These are phyloP conservation scores for Vigna radiata DNA, from an alignment of 306 rosid species.

Conservation along the genomic window DNA sequence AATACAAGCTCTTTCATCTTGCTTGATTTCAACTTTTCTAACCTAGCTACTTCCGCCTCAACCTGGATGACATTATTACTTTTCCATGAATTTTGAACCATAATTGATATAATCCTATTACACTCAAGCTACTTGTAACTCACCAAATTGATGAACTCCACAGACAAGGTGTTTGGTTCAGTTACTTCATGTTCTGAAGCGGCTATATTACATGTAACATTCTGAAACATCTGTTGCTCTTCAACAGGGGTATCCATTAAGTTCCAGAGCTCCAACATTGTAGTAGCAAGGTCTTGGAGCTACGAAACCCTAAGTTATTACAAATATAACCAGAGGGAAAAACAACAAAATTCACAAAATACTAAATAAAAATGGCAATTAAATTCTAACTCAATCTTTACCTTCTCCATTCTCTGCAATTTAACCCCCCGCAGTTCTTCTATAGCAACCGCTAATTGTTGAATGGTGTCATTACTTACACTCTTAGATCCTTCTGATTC, in stretches of 20 bases:
- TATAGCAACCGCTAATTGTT: constrained; percentile 65
- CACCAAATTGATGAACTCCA: constrained; percentile 76
- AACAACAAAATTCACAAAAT: constrained; percentile 37
- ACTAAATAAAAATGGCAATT: constrained; percentile 8
- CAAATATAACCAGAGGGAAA: constrained; percentile 36
- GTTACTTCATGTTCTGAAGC: constrained; percentile 94
- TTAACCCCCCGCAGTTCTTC: constrained; percentile 70
- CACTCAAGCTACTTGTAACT: constrained; percentile 45
- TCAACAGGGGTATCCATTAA: constrained; percentile 97
- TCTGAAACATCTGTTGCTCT: constrained; percentile 96
- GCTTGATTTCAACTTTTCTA: constrained; percentile 90
- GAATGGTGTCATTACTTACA: constrained; percentile 71
- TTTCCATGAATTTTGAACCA: constrained; percentile 36
- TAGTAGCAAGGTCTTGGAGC: constrained; percentile 97
- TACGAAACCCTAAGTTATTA: constrained; percentile 49
- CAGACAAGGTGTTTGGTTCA: constrained; percentile 80
- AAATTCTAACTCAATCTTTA: constrained; percentile 42
- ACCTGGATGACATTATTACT: constrained; percentile 59
- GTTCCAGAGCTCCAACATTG: constrained; percentile 96
- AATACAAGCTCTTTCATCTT: constrained; percentile 97
- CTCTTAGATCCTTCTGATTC: constrained; percentile 67
- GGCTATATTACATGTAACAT: constrained; percentile 88
- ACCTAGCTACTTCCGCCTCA: constrained; percentile 89
- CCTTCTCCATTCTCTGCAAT: constrained; percentile 95
- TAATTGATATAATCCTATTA: constrained; percentile 4